Evolutionary conservation across 805 yeast genomes (phyloP).

Genomic region (Ogataea corticis): DNA sequence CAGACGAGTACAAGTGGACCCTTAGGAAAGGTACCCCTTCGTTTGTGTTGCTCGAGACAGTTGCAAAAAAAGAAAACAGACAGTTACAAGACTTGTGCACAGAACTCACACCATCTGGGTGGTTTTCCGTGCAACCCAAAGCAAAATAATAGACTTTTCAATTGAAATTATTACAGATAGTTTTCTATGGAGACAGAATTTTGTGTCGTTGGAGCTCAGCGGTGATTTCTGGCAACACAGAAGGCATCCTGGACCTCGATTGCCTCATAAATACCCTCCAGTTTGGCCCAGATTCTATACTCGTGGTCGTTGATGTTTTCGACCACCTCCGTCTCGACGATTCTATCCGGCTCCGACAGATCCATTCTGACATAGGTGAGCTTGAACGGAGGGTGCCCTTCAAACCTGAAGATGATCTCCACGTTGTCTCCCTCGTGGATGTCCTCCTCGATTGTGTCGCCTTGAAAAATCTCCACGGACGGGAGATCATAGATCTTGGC

Average conservation of each 20-base stretch:
- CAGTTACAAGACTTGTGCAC: background rate
- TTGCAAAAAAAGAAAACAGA: background rate
- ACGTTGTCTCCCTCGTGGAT: conserved; percentile 95
- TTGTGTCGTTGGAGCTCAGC: conserved; percentile 6
- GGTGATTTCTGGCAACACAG: conserved; percentile 51
- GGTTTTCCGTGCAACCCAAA: background rate
- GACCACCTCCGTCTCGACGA: conserved; percentile 56
- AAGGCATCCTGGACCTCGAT: conserved; percentile 82
- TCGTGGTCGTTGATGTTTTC: conserved; percentile 70
- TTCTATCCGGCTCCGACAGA: conserved; percentile 34
- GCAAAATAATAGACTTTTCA: too few relatives aligned
- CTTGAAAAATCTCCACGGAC: conserved; percentile 81
- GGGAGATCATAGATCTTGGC: conserved; percentile 50
- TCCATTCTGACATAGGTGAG: conserved; percentile 77
- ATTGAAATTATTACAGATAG: too few relatives aligned
- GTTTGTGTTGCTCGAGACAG: background rate
- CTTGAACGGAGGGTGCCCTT: conserved; percentile 89
- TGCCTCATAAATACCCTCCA: conserved; percentile 95
- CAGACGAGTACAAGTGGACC: background rate
- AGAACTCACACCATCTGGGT: background rate
- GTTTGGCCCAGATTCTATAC: conserved; percentile 70
- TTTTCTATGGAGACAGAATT: too few relatives aligned
- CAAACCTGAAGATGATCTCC: conserved; percentile 77
- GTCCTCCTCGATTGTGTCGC: conserved; percentile 72
- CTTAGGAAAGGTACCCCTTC: background rate